Conservation (phyloP, 2,329 filamentous ascomycete species). For the Arthrobotrys pseudoclavata region DNA sequence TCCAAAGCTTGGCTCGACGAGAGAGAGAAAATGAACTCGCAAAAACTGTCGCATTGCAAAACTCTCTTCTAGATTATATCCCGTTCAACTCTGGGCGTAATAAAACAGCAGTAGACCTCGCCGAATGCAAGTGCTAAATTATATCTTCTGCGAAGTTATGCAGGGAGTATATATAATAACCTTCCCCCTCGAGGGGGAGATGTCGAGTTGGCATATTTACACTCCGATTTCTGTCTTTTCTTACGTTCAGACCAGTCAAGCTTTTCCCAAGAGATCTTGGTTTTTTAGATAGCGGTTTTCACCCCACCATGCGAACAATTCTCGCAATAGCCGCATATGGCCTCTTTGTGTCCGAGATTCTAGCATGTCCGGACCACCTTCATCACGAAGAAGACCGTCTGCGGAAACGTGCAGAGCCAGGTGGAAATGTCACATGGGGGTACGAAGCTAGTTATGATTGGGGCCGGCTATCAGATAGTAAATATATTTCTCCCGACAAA, state of each 20-base stretch:
- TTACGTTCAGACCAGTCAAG: slow-evolving; percentile 16
- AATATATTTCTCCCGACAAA: not conserved
- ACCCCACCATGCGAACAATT: slow-evolving; percentile 22
- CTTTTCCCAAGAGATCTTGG: slow-evolving; percentile 36
- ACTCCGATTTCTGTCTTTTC: not conserved
- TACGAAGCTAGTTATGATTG: slow-evolving; percentile 67
- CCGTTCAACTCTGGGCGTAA: slow-evolving; percentile 24
- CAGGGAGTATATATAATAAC: slow-evolving; percentile 25
- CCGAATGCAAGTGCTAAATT: slow-evolving; percentile 14
- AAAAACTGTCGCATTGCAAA: slow-evolving; percentile 23
- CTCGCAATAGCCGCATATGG: slow-evolving; percentile 24
- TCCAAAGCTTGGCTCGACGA: slow-evolving; percentile 4
- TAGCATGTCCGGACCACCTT: slow-evolving; percentile 62
- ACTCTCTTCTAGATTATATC: slow-evolving; percentile 15
- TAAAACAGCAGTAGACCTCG: slow-evolving; percentile 5
- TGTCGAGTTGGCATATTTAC: slow-evolving; percentile 17
- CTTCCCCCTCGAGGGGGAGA: slow-evolving; percentile 19
- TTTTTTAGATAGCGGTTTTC: not conserved
- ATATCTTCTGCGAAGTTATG: not conserved
- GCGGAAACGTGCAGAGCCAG: slow-evolving; percentile 48
- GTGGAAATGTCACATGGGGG: slow-evolving; percentile 62
- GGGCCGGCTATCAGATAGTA: slow-evolving; percentile 65
- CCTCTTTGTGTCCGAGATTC: slow-evolving; percentile 40
- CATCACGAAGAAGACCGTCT: slow-evolving; percentile 37
- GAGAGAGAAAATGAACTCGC: slow-evolving; percentile 2